These are phyloP conservation scores for Sclerotinia borealis DNA, from an alignment of 2,329 filamentous ascomycete genomes.

Conservation along the genomic window DNA sequence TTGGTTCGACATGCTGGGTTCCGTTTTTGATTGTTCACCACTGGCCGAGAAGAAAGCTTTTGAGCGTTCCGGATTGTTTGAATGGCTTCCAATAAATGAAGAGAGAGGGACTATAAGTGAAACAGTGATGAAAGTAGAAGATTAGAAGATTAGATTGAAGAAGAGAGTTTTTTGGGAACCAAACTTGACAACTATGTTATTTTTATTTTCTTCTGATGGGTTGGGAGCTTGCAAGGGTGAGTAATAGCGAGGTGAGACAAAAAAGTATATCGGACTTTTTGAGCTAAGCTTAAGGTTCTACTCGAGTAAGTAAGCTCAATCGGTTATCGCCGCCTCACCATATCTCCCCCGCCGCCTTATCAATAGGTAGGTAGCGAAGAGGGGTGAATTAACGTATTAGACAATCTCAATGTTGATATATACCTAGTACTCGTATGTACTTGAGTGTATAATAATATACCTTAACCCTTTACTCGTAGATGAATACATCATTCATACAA, in stretches of 20 bases:
- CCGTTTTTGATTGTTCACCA: constrained; percentile 15
- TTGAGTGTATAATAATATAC: background rate
- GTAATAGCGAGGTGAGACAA: constrained; percentile 9
- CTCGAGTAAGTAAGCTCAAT: background rate
- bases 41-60: constrained; percentile 2
- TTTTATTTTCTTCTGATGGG: constrained; percentile 5
- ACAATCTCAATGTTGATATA: too few relatives aligned
- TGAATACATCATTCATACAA: too few relatives aligned
- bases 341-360: constrained; percentile 15
- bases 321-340: background rate
- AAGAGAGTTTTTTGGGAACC: background rate
- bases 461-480: too few relatives aligned
- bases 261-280: background rate
- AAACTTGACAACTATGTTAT: constrained; percentile 1
- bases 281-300: background rate
- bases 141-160: too few relatives aligned
- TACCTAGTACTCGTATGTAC: too few relatives aligned
- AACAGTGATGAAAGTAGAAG: background rate
- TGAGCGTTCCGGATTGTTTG: background rate
- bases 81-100: background rate
- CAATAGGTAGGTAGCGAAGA: constrained; percentile 11
- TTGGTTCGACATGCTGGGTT: constrained; percentile 29
- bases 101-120: background rate
- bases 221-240: constrained; percentile 9
- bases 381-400: constrained; percentile 6